Conservation (phyloP, 1,284 basidiomycete species). For the Tilletia indica region DNA sequence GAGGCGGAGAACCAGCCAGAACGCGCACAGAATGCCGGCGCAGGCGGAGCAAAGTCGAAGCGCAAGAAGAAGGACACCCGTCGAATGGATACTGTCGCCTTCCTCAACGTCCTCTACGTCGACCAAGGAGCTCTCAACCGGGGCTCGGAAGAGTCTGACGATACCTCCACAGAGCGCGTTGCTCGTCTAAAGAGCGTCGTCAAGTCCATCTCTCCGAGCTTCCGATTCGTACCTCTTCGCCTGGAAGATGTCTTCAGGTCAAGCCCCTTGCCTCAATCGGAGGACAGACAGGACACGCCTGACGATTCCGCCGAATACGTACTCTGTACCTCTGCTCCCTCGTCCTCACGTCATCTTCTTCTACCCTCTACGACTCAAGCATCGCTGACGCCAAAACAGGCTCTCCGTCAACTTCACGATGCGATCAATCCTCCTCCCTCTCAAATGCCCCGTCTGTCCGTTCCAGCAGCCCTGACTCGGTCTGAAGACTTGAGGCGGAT, state of each 20-base stretch:
- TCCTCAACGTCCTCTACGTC: conserved; percentile 44
- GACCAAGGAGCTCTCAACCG: conserved; percentile 32
- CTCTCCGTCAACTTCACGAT: conserved; percentile 29
- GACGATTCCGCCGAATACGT: conserved; percentile 14
- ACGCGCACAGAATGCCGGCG: background rate
- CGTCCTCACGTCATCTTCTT: conserved; percentile 6
- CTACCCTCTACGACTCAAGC: background rate
- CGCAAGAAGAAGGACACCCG: conserved; percentile 19
- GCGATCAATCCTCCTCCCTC: conserved; percentile 28
- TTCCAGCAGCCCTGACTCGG: conserved; percentile 39
- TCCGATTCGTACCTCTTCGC: conserved; percentile 34
- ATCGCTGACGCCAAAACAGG: conserved; percentile 21
- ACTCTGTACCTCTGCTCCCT: conserved; percentile 7
- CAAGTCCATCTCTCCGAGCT: conserved; percentile 7
- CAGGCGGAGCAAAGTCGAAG: conserved; percentile 6
- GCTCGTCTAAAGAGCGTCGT: background rate
- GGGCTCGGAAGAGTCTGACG: background rate
- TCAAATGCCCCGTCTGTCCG: conserved; percentile 30
- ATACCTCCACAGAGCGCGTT: background rate
- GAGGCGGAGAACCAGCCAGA: conserved; percentile 22
- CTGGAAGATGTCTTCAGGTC: conserved; percentile 32
- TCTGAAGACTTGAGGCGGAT: conserved; percentile 43
- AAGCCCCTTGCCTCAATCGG: too few species aligned
- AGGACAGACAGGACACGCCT: too few species aligned
- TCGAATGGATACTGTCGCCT: conserved; percentile 35